Conservation (phyloP, 345 rosid species). For the Chamaenerion angustifolium region DNA sequence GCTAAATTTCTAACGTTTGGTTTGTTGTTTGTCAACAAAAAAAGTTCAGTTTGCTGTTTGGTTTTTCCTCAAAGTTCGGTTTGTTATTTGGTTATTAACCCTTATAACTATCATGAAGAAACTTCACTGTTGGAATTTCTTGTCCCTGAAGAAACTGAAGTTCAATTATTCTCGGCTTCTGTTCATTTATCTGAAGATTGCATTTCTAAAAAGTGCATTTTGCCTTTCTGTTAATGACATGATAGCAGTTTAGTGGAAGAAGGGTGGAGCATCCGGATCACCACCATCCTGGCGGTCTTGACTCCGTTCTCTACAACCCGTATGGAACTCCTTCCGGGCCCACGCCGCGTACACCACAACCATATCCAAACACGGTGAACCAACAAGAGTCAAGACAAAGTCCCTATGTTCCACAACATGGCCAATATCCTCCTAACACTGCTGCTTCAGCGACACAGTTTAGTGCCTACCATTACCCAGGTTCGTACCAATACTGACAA, state of each 20-base stretch:
- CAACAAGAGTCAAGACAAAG: conserved; percentile 12
- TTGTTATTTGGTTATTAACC: no score
- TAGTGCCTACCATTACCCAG: conserved; percentile 11
- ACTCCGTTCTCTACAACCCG: conserved; percentile 9
- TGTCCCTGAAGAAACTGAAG: neutral
- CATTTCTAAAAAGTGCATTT: neutral
- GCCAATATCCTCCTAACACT: conserved; percentile 9
- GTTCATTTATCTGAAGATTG: no score
- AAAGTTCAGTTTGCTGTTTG: no score
- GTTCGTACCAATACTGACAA: conserved; percentile 20
- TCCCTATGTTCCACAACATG: conserved; percentile 9
- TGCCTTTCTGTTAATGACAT: neutral
- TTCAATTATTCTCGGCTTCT: neutral
- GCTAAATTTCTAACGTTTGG: no score
- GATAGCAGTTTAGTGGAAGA: conserved; percentile 16
- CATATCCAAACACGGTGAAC: conserved; percentile 16
- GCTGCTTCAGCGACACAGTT: no score
- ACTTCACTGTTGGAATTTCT: neutral
- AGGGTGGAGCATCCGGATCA: conserved; percentile 23
- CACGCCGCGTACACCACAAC: conserved; percentile 8
- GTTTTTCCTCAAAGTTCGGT: no score
- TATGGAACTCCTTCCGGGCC: no score
- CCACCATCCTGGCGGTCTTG: conserved; percentile 13
- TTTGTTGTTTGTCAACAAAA: no score
- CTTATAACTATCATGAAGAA: no score